These are phyloP conservation scores for Garcia nutans DNA, from an alignment of 345 rosid genomes.

Conservation along the genomic window DNA sequence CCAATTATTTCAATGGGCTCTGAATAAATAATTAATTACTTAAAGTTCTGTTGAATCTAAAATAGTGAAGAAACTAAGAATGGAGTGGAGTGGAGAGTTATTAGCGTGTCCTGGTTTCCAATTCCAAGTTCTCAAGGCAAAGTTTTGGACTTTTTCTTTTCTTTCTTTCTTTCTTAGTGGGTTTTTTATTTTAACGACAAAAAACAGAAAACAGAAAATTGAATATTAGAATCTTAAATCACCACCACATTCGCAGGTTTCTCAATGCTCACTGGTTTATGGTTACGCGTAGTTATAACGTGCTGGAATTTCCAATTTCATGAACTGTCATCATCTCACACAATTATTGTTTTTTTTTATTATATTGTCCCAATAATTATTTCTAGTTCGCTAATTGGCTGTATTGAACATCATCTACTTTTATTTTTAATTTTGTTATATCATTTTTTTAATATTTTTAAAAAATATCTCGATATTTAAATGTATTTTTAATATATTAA, in stretches of 20 bases:
- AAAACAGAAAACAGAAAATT: background rate
- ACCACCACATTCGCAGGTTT: background rate
- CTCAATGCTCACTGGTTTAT: background rate
- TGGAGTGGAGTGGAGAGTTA: background rate
- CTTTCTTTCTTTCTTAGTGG: background rate
- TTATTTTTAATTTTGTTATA: too few relatives aligned
- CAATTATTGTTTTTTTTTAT: background rate
- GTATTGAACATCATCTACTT: too few relatives aligned
- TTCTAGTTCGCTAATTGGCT: too few relatives aligned
- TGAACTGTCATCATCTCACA: background rate
- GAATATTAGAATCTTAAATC: background rate
- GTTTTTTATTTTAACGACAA: background rate
- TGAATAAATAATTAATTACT: too few relatives aligned
- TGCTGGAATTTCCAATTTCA: background rate
- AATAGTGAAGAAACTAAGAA: background rate
- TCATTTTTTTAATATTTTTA: too few relatives aligned
- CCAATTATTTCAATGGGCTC: background rate
- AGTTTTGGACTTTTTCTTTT: background rate
- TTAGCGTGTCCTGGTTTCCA: conserved; percentile 16
- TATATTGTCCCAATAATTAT: too few relatives aligned
- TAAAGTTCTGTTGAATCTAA: background rate
- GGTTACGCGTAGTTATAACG: background rate
- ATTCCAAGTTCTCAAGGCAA: background rate
- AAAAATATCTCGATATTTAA: too few relatives aligned
- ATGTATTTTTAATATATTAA: too few relatives aligned